Evolutionary conservation across 164 flowering plant genomes (phyloP).

Genomic region (Houttuynia cordata): DNA sequence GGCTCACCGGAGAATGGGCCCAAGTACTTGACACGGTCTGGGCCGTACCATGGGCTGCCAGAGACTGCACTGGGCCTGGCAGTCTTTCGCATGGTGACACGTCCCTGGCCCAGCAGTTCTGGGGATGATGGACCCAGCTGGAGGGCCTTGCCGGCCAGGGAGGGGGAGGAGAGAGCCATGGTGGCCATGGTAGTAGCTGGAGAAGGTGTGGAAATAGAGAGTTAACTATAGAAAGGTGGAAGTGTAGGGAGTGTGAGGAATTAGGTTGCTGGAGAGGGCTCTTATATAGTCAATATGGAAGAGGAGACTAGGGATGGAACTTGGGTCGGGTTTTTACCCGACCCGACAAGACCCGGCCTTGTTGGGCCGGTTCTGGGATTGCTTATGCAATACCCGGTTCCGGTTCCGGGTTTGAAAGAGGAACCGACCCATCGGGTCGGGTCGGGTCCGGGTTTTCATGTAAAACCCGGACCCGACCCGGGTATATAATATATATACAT

Average conservation of each 20-base stretch:
- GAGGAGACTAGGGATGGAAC: too few relatives aligned
- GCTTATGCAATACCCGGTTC: too few relatives aligned
- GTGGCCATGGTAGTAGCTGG: slow-evolving; percentile 17
- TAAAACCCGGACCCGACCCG: too few relatives aligned
- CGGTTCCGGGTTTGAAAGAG: too few relatives aligned
- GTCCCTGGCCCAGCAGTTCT: slow-evolving; percentile 18
- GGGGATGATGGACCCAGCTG: slow-evolving; percentile 18
- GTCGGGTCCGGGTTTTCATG: too few relatives aligned
- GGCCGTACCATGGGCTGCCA: slow-evolving; percentile 37
- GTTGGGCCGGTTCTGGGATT: too few relatives aligned
- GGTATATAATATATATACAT: too few relatives aligned
- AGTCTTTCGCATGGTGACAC: slow-evolving; percentile 33
- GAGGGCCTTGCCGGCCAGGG: slow-evolving; percentile 30
- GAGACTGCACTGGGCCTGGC: slow-evolving; percentile 15
- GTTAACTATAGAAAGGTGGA: not conserved
- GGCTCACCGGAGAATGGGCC: slow-evolving; percentile 41
- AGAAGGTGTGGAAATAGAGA: not conserved
- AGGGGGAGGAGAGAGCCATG: slow-evolving; percentile 35
- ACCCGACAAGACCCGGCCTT: too few relatives aligned
- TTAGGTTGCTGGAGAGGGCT: not conserved
- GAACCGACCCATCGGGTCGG: too few relatives aligned
- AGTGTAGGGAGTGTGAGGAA: not conserved
- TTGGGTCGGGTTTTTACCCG: too few relatives aligned
- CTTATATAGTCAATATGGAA: not conserved
- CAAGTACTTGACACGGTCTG: slow-evolving; percentile 34